Base-by-base conservation (phyloP, 768 basidiomycete genomes). In the Arthromyces matolae region DNA sequence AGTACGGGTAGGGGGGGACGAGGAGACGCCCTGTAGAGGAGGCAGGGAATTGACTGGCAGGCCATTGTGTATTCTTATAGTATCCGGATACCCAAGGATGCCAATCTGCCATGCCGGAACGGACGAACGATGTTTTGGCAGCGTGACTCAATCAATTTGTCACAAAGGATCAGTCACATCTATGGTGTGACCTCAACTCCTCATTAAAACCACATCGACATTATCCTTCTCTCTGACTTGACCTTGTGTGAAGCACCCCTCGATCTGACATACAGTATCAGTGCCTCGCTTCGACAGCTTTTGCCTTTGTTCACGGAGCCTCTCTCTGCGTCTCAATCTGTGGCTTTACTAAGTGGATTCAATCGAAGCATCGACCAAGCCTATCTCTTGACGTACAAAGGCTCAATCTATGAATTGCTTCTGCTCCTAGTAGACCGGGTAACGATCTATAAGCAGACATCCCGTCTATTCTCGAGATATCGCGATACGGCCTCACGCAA, bases 11-110 rank as follows among this genome's bases (percentile, higher is more conserved):
- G 51, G 52, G 48, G 46, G 39, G 44, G 44, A 37, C 49, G 35
- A 53, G 49, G 54, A 54, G 55, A 54, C 52, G 51, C 46, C 52
- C 49, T 41, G 24, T 41, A 60, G 49, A 56, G 51, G 54, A 38
- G 14, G 28, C 39, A 47, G 29, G 32, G 28, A 19, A 12, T 38
- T 18, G 18, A 24, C 18, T 33, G n/a, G 38, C 4, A 2, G 16
- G 10, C n/a, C 22, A 50, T 47, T 32, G 39, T 42, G 35, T n/a
- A n/a, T 36, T 49, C 52, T 49, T 49, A 49, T 49, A 52, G 40
- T 28, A n/a, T 3, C 29, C 42, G 23, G 47, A 23, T 22, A 24
- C 38, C 25, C 49, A 29, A 39, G 31, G 22, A 22, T 44, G 38
- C 32, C 32, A 38, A 53, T 45, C 52, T 53, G 52, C 49, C 49